A percentile compares a stretch with the other conserved stretches of the same genome.
Evolutionary conservation across 257 asterid species (phyloP).

Genomic region (Solanum sejunctum): DNA sequence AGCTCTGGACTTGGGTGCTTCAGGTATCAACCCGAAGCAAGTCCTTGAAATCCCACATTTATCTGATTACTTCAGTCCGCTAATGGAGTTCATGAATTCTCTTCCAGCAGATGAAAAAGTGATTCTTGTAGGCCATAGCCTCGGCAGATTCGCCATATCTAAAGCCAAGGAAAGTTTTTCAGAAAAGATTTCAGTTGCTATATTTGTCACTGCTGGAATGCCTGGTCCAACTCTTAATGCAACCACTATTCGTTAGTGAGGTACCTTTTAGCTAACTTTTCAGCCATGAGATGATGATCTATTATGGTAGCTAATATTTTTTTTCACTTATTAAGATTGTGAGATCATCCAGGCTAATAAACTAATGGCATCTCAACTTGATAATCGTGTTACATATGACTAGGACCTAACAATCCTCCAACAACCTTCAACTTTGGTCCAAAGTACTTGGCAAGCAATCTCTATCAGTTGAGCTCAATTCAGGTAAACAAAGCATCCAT

Average conservation of each 20-base stretch:
- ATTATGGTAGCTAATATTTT: not conserved
- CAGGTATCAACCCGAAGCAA: constrained; percentile 17
- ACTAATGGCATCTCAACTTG: not conserved
- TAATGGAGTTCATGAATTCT: constrained; percentile 19
- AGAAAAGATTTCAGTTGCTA: constrained; percentile 7
- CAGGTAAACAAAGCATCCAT: constrained; percentile 3
- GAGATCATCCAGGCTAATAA: not conserved
- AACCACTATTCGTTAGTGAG: constrained; percentile 1
- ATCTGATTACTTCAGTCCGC: constrained; percentile 14
- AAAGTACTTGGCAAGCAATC: not conserved
- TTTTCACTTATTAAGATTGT: not conserved
- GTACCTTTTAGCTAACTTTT: not conserved
- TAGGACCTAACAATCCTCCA: constrained; percentile 18
- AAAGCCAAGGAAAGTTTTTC: constrained; percentile 27
- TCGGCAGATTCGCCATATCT: constrained; percentile 16
- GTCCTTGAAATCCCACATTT: not conserved
- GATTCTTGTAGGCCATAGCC: constrained; percentile 24
- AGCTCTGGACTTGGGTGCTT: constrained; percentile 17
- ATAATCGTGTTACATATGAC: not conserved
- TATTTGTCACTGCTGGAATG: constrained; percentile 21
- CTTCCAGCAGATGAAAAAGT: constrained; percentile 14
- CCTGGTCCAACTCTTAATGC: constrained; percentile 1
- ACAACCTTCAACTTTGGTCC: constrained; percentile 12
- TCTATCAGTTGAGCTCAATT: constrained; percentile 14
- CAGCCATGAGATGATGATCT: too few species aligned